Conservation (phyloP, 208 protist genomes). For the Perkinsela sp. region DNA sequence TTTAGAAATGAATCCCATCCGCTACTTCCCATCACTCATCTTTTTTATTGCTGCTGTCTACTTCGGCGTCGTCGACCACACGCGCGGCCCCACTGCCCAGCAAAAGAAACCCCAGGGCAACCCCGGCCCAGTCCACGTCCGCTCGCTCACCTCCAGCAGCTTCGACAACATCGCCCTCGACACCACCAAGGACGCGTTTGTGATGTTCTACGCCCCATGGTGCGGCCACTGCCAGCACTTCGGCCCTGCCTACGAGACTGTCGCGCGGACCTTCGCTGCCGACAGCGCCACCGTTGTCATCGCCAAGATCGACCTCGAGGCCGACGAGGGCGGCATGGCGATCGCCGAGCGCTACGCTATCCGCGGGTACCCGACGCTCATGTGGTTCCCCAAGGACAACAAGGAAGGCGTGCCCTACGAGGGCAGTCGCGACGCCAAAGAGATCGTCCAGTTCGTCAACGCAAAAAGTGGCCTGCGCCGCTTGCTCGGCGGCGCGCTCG, state of each 20-base stretch:
- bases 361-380: constrained; percentile 52
- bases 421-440: constrained; percentile 16
- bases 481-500: constrained; percentile 17
- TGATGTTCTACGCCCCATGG: constrained; percentile 86
- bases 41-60: neutral
- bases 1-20: neutral
- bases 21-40: neutral
- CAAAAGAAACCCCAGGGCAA: neutral
- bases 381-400: constrained; percentile 41
- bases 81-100: neutral
- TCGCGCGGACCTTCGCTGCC: constrained; percentile 15
- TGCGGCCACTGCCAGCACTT: constrained; percentile 81
- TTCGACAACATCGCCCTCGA: constrained; percentile 49
- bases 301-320: constrained; percentile 28
- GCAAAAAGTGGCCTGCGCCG: constrained; percentile 13
- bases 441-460: constrained; percentile 28
- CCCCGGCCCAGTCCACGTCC: constrained; percentile 5
- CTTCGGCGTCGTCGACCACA: neutral
- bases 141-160: constrained; percentile 30
- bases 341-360: constrained; percentile 20
- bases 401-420: constrained; percentile 27
- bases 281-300: constrained; percentile 19
- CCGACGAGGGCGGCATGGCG: constrained; percentile 7
- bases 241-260: constrained; percentile 39
- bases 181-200: constrained; percentile 59